phyloP scores from a whole-genome alignment of 1,284 basidiomycete genomes.

The Boletus mariae region DNA sequence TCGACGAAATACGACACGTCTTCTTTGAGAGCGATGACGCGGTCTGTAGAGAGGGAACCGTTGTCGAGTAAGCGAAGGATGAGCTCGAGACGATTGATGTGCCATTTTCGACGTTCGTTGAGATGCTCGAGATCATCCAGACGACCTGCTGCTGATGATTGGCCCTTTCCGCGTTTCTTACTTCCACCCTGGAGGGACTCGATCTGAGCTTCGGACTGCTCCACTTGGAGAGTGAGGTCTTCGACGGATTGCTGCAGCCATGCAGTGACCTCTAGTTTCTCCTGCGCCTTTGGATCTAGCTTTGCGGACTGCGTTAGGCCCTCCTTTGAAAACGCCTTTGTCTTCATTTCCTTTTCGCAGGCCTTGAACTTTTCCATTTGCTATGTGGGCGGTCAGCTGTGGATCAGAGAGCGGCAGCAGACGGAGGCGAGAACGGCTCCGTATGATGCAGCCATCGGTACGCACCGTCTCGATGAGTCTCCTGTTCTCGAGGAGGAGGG shows the following conservation, averaged over 20 bases:
- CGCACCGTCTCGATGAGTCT: constrained; percentile 96
- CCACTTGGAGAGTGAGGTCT: constrained; percentile 90
- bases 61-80: constrained; percentile 94
- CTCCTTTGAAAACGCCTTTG: constrained; percentile 99
- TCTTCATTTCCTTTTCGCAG: constrained; percentile 99
- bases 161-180: constrained; percentile 77
- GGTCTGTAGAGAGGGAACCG: constrained; percentile 82
- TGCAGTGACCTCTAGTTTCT: constrained; percentile 86
- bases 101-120: constrained; percentile 96
- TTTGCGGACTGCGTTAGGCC: constrained; percentile 93
- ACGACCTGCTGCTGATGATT: constrained; percentile 63
- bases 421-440: background rate
- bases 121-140: constrained; percentile 81
- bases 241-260: constrained; percentile 91
- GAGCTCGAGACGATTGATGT: constrained; percentile 90
- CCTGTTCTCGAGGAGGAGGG: constrained; percentile 86
- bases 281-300: constrained; percentile 95
- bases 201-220: constrained; percentile 93
- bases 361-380: constrained; percentile 99
- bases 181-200: constrained; percentile 83
- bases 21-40: constrained; percentile 83
- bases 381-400: constrained; percentile 41
- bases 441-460: background rate
- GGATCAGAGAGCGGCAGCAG: background rate
- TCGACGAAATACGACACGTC: constrained; percentile 98